These are phyloP conservation scores for Rhododendron williamsianum DNA, from an alignment of 148 eudicot genomes.

Conservation along the genomic window DNA sequence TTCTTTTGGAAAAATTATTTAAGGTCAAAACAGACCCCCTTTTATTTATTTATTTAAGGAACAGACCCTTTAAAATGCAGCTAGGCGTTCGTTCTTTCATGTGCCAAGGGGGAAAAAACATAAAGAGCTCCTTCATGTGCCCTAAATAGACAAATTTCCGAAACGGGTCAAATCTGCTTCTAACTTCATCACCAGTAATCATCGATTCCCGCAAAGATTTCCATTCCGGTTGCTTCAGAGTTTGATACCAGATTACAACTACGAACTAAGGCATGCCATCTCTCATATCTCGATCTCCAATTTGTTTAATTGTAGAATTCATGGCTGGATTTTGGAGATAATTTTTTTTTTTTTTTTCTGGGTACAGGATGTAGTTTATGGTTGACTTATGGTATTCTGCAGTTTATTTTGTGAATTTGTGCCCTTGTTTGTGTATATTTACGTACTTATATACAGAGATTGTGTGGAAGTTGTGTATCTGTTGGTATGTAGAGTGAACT, in stretches of 20 bases:
- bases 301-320: background rate
- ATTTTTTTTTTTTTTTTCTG: too few relatives aligned
- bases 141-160: background rate
- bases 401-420: background rate
- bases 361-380: background rate
- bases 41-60: too few relatives aligned
- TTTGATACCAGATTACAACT: background rate
- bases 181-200: background rate
- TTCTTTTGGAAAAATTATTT: too few relatives aligned
- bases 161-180: background rate
- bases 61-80: too few relatives aligned
- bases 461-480: background rate
- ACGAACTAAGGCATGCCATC: background rate
- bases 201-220: background rate
- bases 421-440: background rate
- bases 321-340: background rate
- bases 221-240: background rate
- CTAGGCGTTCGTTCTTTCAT: too few relatives aligned
- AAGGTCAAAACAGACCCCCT: too few relatives aligned
- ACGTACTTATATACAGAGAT: background rate
- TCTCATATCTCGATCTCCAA: background rate
- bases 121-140: background rate
- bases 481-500: background rate
- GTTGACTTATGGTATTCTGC: background rate
- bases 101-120: background rate